Conservation (phyloP, 1,139 yeast genomes). For the Yamadazyma friedrichii region DNA sequence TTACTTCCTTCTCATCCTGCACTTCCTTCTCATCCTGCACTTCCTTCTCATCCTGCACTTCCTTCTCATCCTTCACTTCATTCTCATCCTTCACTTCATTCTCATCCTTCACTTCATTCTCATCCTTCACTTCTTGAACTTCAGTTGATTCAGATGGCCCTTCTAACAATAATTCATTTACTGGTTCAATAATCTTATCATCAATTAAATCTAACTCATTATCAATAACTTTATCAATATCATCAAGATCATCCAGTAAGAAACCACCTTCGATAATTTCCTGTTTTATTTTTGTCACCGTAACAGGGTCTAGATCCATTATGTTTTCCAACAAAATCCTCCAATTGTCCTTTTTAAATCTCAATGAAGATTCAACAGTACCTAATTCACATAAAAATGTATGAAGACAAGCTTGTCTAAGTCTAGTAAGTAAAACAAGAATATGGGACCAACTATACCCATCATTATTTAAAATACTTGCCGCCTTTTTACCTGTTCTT, state of each 20-base stretch:
- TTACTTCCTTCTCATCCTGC: neutral
- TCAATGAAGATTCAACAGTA: constrained; percentile 18
- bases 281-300: constrained; percentile 2
- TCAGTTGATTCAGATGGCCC: neutral
- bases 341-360: constrained; percentile 8
- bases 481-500: constrained; percentile 57
- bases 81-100: neutral
- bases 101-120: neutral
- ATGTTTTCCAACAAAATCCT: constrained; percentile 25
- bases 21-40: neutral
- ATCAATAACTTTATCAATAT: neutral
- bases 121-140: neutral
- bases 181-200: neutral
- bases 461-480: constrained; percentile 39
- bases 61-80: too few relatives aligned
- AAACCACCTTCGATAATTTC: neutral
- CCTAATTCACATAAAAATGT: constrained; percentile 65
- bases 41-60: neutral
- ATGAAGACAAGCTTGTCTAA: constrained; percentile 92
- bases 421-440: constrained; percentile 69
- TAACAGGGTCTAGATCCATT: constrained; percentile 3
- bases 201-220: constrained; percentile 3
- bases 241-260: neutral
- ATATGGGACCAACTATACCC: constrained; percentile 55
- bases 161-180: neutral